Evolutionary conservation across 805 yeast species (phyloP).

Genomic region (Pachysolen tannophilus): DNA sequence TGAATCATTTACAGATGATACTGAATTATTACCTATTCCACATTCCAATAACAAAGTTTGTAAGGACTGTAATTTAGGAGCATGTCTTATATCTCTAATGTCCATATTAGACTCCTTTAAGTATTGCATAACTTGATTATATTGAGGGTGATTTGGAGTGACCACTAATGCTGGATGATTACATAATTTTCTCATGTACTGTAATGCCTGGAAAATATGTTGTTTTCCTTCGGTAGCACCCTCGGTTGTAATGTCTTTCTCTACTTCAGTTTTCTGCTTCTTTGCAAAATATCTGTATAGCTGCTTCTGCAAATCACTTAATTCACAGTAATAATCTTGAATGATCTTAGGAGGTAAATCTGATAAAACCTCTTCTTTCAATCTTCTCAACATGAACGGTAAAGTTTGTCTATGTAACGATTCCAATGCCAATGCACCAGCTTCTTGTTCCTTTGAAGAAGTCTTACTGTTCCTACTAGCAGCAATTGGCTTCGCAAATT

Average conservation of each 20-base stretch:
- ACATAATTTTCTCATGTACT: conserved; percentile 94
- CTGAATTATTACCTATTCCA: conserved; percentile 65
- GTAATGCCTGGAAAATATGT: conserved; percentile 95
- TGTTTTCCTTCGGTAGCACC: conserved; percentile 53
- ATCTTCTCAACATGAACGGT: conserved; percentile 92
- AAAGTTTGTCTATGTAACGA: conserved; percentile 93
- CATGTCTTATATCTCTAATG: conserved; percentile 68
- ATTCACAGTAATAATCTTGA: conserved; percentile 95
- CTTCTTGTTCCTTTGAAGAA: conserved; percentile 89
- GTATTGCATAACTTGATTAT: conserved; percentile 53
- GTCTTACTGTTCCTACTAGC: conserved; percentile 86
- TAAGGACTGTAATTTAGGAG: conserved; percentile 84
- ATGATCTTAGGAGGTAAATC: conserved; percentile 98
- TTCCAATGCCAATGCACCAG: conserved; percentile 93
- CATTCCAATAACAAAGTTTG: conserved; percentile 79
- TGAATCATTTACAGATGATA: conserved; percentile 16
- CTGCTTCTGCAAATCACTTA: conserved; percentile 83
- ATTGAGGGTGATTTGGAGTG: conserved; percentile 77
- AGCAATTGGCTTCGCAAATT: conserved; percentile 97
- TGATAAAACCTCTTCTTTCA: conserved; percentile 91
- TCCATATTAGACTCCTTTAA: conserved; percentile 50
- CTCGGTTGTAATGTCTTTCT: conserved; percentile 42
- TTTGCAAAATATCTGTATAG: conserved; percentile 84
- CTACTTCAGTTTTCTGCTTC: conserved; percentile 70
- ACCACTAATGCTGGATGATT: conserved; percentile 93